Conservation (phyloP, 1,139 yeast species). For the Nadsonia commutata region DNA sequence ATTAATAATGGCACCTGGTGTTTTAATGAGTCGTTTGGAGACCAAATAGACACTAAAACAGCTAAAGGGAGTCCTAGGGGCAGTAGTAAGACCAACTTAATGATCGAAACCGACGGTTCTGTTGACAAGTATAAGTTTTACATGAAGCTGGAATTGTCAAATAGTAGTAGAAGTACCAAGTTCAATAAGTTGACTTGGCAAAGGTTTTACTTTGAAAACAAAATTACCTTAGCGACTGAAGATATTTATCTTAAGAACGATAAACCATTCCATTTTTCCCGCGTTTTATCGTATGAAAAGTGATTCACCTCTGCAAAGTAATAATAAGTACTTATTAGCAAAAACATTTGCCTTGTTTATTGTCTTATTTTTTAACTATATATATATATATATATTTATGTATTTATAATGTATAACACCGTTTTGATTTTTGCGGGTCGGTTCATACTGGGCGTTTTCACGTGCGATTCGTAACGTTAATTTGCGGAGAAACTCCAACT, state of each 20-base stretch:
- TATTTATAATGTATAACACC: too few relatives aligned
- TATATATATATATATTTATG: neutral
- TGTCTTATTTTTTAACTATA: too few relatives aligned
- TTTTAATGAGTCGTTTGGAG: neutral
- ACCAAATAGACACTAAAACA: conserved; percentile 1
- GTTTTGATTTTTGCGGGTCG: too few relatives aligned
- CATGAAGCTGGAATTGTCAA: conserved; percentile 43
- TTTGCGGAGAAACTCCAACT: too few relatives aligned
- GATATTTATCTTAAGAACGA: neutral
- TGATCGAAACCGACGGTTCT: conserved; percentile 41
- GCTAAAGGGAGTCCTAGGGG: conserved; percentile 18
- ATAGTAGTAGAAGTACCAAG: conserved; percentile 36
- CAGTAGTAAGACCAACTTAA: conserved; percentile 23
- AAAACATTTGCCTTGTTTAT: too few relatives aligned
- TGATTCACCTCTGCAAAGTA: too few relatives aligned
- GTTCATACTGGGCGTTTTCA: too few relatives aligned
- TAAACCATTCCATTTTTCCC: neutral
- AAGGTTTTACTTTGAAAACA: neutral
- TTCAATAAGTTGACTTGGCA: conserved; percentile 59
- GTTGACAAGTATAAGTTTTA: conserved; percentile 48
- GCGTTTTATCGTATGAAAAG: neutral
- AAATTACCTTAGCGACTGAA: neutral
- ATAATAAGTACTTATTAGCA: too few relatives aligned
- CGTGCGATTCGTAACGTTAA: too few relatives aligned
- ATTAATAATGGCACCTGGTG: neutral